Base-by-base conservation (phyloP, 768 basidiomycete genomes). In the Punctularia strigosozonata region DNA sequence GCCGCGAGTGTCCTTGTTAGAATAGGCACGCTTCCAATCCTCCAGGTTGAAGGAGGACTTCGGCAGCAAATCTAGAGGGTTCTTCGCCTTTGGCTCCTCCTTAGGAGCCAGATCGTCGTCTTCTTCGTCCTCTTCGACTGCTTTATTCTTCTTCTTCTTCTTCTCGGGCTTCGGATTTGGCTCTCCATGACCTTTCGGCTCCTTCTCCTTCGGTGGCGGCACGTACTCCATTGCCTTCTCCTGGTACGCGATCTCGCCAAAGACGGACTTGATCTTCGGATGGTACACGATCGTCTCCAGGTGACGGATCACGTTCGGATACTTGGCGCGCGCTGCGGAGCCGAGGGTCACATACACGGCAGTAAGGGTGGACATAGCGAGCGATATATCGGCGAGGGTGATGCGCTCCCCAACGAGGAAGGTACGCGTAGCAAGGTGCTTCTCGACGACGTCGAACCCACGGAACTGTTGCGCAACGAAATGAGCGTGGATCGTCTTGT, bases 21-120 rank as follows among this genome's bases (percentile, higher is more conserved):
- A 95, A 71, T 98, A 99, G 31, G 85, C 82, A 31, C 88, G 80
- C 61, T 97, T 97, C 90, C 89, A 95, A 63, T 97, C 90, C 60
- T 94, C 85, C 40, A 90, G 76, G 67, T 89, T 89, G 62, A 87
- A 77, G 4, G 73, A 64, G 8, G 85, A 83, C 62, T 87, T 92
- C 49, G 90, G 89, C 26, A 97, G 76, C 44, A 75, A 71, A 46
- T 95, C 94, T 37, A 94, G 78, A 20, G 94, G 94, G 73, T 95
- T 94, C 75, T 92, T 91, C 41, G 63, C 73, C 59, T 94, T 94
- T 48, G 92, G 88, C 62, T 84, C 89, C 36, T 73, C 75, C 38
- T 45, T 50, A 18, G 81, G 78, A 21, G 82, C 77, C 33, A 70
- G 59, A 42, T 80, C 82, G 4, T 90, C 88, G 6, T 91, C 89